Percentiles rank a stretch among this genome's conserved stretches.
Evolutionary conservation across 495 filamentous ascomycete genomes (phyloP).

Genomic region (Venustampulla echinocandica): DNA sequence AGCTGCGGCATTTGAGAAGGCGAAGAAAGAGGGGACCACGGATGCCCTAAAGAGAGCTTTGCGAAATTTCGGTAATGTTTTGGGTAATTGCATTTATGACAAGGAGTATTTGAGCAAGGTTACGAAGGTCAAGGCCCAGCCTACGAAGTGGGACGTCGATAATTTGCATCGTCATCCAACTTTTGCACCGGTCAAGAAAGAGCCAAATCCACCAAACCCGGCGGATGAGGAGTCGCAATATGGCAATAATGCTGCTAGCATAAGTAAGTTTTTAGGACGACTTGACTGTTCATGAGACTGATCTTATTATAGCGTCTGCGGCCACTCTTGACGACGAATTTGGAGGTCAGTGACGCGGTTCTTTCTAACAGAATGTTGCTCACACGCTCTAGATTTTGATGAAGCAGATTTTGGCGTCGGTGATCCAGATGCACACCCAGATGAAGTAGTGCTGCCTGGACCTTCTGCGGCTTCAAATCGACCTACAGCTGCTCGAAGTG

Average conservation of each 20-base stretch:
- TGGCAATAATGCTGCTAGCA: constrained; percentile 23
- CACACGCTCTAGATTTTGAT: constrained; percentile 46
- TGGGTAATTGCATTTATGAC: constrained; percentile 97
- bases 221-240: constrained; percentile 30
- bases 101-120: constrained; percentile 84
- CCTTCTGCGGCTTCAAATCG: constrained; percentile 13
- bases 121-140: constrained; percentile 63
- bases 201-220: constrained; percentile 6
- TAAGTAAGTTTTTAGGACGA: constrained; percentile 10
- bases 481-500: constrained; percentile 14
- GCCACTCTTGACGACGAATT: constrained; percentile 56
- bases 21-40: constrained; percentile 95
- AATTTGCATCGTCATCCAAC: constrained; percentile 76
- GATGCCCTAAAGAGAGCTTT: constrained; percentile 86
- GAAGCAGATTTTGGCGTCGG: constrained; percentile 61
- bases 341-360: constrained; percentile 46
- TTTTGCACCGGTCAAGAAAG: constrained; percentile 45
- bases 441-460: constrained; percentile 38
- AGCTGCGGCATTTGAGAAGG: constrained; percentile 90
- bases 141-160: constrained; percentile 61
- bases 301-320: constrained; percentile 16
- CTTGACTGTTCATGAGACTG: too few species aligned
- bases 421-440: constrained; percentile 48
- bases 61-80: constrained; percentile 87
- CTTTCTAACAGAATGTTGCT: constrained; percentile 16